These are phyloP conservation scores for Echinochloa phyllopogon DNA, from an alignment of 176 grass and related monocot genomes.

Conservation along the genomic window DNA sequence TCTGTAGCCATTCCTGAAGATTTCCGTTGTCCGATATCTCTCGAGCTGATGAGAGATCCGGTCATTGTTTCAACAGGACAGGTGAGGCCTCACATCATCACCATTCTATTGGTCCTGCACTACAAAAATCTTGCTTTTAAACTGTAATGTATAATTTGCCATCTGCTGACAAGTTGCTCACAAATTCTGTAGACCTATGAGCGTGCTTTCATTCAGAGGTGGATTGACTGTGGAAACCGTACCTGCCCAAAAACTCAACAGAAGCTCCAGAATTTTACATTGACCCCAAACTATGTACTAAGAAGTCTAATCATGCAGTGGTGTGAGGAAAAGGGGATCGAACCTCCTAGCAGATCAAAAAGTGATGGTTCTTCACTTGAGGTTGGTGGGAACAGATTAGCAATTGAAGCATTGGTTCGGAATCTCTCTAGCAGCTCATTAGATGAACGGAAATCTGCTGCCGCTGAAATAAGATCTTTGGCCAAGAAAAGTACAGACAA, in stretches of 20 bases:
- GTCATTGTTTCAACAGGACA: slow-evolving; percentile 98
- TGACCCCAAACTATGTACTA: slow-evolving; percentile 92
- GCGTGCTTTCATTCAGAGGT: slow-evolving; percentile 88
- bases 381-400: slow-evolving; percentile 63
- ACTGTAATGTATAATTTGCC: slow-evolving; percentile 34
- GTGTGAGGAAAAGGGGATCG: slow-evolving; percentile 84
- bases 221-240: slow-evolving; percentile 89
- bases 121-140: not conserved
- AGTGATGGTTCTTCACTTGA: slow-evolving; percentile 74
- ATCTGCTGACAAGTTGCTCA: slow-evolving; percentile 32
- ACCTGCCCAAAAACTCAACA: slow-evolving; percentile 97
- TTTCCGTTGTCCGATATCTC: slow-evolving; percentile 92
- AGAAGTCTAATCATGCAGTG: slow-evolving; percentile 92
- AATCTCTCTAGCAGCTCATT: slow-evolving; percentile 73
- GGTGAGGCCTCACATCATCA: slow-evolving; percentile 51
- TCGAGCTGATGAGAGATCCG: slow-evolving; percentile 92
- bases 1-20: slow-evolving; percentile 74
- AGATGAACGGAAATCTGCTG: slow-evolving; percentile 80
- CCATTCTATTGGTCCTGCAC: not conserved
- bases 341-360: slow-evolving; percentile 72
- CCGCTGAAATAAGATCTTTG: slow-evolving; percentile 86
- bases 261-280: slow-evolving; percentile 83
- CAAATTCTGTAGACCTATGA: slow-evolving; percentile 80
- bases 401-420: slow-evolving; percentile 70
- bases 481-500: slow-evolving; percentile 95